These are phyloP conservation scores for Pseudocercospora crystallina DNA, from an alignment of 2,329 filamentous ascomycete species.

Conservation along the genomic window DNA sequence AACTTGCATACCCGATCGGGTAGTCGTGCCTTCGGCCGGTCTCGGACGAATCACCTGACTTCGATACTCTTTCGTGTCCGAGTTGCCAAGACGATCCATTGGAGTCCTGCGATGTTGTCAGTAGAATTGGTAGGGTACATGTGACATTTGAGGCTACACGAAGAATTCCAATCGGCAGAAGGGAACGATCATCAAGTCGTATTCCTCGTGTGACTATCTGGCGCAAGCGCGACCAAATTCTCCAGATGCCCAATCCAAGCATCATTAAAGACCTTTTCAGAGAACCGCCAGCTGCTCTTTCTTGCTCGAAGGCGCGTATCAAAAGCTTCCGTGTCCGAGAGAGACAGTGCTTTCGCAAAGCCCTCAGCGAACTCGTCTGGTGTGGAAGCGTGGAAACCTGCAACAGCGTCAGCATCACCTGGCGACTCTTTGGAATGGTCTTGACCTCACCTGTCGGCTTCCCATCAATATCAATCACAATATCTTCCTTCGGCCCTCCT, in stretches of 20 bases:
- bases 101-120: no score
- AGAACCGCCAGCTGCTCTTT: conserved; percentile 78
- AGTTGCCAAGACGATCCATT: no score
- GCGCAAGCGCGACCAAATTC: conserved; percentile 57
- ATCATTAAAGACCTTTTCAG: conserved; percentile 77
- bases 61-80: no score
- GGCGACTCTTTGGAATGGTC: not conserved
- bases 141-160: no score
- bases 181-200: no score
- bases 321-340: conserved; percentile 64
- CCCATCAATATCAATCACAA: conserved; percentile 78
- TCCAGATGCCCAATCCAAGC: conserved; percentile 78
- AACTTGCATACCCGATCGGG: no score
- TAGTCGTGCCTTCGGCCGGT: no score
- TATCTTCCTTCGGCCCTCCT: conserved; percentile 89
- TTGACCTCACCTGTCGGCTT: conserved; percentile 66
- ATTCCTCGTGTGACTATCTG: no score
- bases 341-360: conserved; percentile 72
- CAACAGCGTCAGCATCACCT: conserved; percentile 12
- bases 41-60: no score
- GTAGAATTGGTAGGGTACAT: no score
- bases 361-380: conserved; percentile 74
- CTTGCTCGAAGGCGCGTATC: conserved; percentile 75
- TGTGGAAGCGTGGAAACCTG: conserved; percentile 83
- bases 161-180: no score